Evolutionary conservation across 2,329 filamentous ascomycete species (phyloP).

Genomic region (Tolypocladium capitatum): DNA sequence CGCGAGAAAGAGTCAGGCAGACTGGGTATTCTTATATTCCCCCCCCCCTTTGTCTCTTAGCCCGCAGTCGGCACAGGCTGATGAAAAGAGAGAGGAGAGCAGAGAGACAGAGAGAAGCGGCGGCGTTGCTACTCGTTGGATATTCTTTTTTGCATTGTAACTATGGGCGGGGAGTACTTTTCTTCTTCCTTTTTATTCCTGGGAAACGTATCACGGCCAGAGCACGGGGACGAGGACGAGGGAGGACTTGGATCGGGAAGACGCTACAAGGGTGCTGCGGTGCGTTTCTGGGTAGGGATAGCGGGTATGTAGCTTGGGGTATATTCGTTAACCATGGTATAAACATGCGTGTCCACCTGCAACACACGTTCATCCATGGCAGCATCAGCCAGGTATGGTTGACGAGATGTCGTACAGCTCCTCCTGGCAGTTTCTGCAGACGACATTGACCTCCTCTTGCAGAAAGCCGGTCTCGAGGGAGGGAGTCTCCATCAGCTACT

Average conservation of each 20-base stretch:
- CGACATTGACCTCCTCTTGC: no score
- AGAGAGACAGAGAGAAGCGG: background rate
- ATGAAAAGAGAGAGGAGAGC: background rate
- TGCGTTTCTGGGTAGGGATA: background rate
- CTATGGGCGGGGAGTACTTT: conserved; percentile 2
- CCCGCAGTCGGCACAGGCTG: background rate
- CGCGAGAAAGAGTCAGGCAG: background rate
- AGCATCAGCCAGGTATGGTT: no score
- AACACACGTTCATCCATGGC: no score
- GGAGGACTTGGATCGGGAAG: background rate
- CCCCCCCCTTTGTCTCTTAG: background rate
- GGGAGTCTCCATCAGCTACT: no score
- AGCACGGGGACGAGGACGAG: background rate
- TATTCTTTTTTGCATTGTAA: background rate
- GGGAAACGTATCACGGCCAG: background rate
- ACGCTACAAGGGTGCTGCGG: background rate
- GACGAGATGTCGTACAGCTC: no score
- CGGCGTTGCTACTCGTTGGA: background rate
- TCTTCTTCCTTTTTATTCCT: no score
- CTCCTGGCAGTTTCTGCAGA: no score
- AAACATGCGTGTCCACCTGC: background rate
- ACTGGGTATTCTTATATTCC: background rate
- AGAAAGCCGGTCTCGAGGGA: no score
- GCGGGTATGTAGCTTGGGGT: background rate
- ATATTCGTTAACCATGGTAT: background rate